Conservation (phyloP, 495 filamentous ascomycete species). For the Geopyxis carbonaria region DNA sequence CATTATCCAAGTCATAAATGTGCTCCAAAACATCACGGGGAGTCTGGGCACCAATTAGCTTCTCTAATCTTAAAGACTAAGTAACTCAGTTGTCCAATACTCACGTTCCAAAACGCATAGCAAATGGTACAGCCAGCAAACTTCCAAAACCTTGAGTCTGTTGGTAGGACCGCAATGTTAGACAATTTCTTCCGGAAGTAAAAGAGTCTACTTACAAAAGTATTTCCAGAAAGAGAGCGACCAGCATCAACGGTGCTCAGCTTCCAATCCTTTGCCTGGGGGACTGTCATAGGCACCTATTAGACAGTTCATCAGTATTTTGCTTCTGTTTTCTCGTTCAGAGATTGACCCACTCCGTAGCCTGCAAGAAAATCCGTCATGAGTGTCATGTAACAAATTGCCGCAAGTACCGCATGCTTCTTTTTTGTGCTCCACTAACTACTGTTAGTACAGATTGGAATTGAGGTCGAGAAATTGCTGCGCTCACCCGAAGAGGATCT, state of each 20-base stretch:
- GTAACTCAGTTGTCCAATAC: constrained; percentile 1
- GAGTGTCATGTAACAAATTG: constrained; percentile 21
- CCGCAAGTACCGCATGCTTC: constrained; percentile 12
- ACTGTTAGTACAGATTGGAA: too few species aligned
- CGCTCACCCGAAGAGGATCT: too few species aligned
- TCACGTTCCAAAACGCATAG: constrained; percentile 16
- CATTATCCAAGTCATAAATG: constrained; percentile 14
- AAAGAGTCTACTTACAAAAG: constrained; percentile 8
- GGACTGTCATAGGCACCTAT: constrained; percentile 19
- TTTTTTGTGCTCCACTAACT: constrained; percentile 15
- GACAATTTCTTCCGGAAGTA: neutral
- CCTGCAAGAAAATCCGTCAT: constrained; percentile 19
- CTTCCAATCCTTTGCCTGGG: constrained; percentile 14
- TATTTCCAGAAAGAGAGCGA: constrained; percentile 18
- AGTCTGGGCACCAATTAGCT: constrained; percentile 5
- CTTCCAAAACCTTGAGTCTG: constrained; percentile 21
- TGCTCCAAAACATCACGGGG: constrained; percentile 23
- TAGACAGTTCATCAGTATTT: constrained; percentile 2
- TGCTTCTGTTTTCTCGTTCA: too few species aligned
- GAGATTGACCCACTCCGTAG: constrained; percentile 18
- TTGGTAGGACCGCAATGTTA: neutral
- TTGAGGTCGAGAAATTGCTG: too few species aligned
- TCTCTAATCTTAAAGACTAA: neutral
- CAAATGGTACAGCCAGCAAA: constrained; percentile 18
- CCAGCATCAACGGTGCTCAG: constrained; percentile 11